Conservation (phyloP, 495 filamentous ascomycete species). For the Tuber umbilicatum region DNA sequence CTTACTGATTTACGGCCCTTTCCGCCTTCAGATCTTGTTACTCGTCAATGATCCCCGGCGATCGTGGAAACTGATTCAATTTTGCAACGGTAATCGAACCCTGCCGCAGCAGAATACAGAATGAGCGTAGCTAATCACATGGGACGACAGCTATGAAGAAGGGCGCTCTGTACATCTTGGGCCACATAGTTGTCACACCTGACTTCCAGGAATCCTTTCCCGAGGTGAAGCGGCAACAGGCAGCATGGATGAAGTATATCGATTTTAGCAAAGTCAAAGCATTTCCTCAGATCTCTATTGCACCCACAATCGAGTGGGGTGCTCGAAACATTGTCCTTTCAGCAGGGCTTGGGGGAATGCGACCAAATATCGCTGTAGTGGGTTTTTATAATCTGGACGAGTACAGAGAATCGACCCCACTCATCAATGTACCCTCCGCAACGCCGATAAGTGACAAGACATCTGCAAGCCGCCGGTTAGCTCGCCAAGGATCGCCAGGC, state of each 20-base stretch:
- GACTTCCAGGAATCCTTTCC: constrained; percentile 72
- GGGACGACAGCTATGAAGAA: constrained; percentile 60
- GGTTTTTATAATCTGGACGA: constrained; percentile 72
- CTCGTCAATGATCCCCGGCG: constrained; percentile 74
- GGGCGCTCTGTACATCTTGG: constrained; percentile 74
- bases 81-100: constrained; percentile 59
- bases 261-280: constrained; percentile 83
- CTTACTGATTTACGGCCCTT: constrained; percentile 11
- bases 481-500: constrained; percentile 21
- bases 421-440: constrained; percentile 48
- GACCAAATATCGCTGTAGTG: constrained; percentile 76
- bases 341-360: constrained; percentile 80
- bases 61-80: constrained; percentile 75
- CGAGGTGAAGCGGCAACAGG: constrained; percentile 74
- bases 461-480: constrained; percentile 41
- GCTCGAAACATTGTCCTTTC: constrained; percentile 74
- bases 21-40: constrained; percentile 55
- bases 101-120: neutral
- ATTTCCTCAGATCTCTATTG: constrained; percentile 77
- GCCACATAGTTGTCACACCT: constrained; percentile 77
- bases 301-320: constrained; percentile 78
- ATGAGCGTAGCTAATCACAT: neutral
- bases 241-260: constrained; percentile 76
- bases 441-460: constrained; percentile 21
- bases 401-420: constrained; percentile 51